Conservation (phyloP, 306 rosid genomes). For the Rosa rugosa region DNA sequence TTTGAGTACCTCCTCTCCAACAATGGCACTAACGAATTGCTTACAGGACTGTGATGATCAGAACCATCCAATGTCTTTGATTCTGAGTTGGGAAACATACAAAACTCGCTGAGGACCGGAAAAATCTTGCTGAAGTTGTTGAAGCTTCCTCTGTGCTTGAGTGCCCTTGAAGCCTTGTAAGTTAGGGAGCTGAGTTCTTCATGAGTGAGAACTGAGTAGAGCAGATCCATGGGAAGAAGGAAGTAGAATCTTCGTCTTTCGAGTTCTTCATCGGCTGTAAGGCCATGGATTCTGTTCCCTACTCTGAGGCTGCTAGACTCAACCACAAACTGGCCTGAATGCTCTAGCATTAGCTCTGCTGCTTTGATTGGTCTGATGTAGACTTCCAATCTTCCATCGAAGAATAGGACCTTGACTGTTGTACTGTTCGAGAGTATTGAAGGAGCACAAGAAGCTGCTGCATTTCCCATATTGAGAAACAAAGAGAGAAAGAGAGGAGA, state of each 20-base stretch:
- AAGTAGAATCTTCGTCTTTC: conserved; percentile 56
- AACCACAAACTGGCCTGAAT: conserved; percentile 69
- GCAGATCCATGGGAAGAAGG: conserved; percentile 83
- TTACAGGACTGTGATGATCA: background rate
- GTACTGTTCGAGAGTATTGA: conserved; percentile 41
- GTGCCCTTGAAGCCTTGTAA: conserved; percentile 57
- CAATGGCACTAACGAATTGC: conserved; percentile 27
- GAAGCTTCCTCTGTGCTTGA: conserved; percentile 43
- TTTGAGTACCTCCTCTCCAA: conserved; percentile 44
- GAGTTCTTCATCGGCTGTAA: conserved; percentile 61
- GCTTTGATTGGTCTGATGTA: conserved; percentile 60
- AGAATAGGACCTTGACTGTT: conserved; percentile 43
- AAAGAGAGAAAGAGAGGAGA: background rate
- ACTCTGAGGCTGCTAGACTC: conserved; percentile 67
- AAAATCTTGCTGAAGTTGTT: conserved; percentile 66
- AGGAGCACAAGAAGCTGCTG: conserved; percentile 67
- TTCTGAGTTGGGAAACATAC: conserved; percentile 60
- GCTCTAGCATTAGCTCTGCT: conserved; percentile 65
- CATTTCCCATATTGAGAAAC: conserved; percentile 61
- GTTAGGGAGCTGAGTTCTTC: conserved; percentile 72
- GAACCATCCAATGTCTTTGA: conserved; percentile 31
- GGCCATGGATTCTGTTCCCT: conserved; percentile 77
- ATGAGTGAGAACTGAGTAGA: conserved; percentile 75
- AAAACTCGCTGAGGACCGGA: conserved; percentile 60
- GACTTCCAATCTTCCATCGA: conserved; percentile 58